Evolutionary conservation across 2,329 filamentous ascomycete genomes (phyloP).

Genomic region (Incumbomyces lentus): DNA sequence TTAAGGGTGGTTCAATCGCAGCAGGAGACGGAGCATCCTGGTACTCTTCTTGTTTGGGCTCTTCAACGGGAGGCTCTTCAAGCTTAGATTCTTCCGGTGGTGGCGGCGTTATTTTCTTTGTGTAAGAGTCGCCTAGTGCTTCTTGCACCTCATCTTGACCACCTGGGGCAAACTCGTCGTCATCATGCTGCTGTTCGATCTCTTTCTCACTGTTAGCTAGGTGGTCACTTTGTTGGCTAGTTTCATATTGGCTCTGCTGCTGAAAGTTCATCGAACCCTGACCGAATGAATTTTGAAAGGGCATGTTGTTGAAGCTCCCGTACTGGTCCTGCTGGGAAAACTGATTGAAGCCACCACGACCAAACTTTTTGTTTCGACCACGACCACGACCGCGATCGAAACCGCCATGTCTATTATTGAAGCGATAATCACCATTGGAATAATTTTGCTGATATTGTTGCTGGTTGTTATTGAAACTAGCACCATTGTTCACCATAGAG

Average conservation of each 20-base stretch:
- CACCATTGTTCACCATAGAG: constrained; percentile 74
- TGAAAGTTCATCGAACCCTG: constrained; percentile 10
- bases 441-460: constrained; percentile 34
- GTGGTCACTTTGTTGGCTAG: constrained; percentile 11
- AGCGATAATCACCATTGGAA: constrained; percentile 52
- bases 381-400: constrained; percentile 59
- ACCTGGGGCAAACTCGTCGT: constrained; percentile 27
- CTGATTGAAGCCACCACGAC: constrained; percentile 27
- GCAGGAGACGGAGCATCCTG: constrained; percentile 6
- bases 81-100: constrained; percentile 8
- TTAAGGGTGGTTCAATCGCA: neutral
- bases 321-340: constrained; percentile 27
- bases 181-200: constrained; percentile 19
- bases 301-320: constrained; percentile 14
- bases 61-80: constrained; percentile 8
- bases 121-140: constrained; percentile 16
- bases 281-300: constrained; percentile 8
- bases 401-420: constrained; percentile 58
- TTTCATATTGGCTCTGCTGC: constrained; percentile 15
- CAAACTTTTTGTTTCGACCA: constrained; percentile 44
- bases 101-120: neutral
- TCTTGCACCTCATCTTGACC: constrained; percentile 27
- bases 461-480: constrained; percentile 64
- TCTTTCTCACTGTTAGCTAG: constrained; percentile 11
- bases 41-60: constrained; percentile 10